Evolutionary conservation across 2,329 filamentous ascomycete genomes (phyloP).

Genomic region (Fusarium decemcellulare): DNA sequence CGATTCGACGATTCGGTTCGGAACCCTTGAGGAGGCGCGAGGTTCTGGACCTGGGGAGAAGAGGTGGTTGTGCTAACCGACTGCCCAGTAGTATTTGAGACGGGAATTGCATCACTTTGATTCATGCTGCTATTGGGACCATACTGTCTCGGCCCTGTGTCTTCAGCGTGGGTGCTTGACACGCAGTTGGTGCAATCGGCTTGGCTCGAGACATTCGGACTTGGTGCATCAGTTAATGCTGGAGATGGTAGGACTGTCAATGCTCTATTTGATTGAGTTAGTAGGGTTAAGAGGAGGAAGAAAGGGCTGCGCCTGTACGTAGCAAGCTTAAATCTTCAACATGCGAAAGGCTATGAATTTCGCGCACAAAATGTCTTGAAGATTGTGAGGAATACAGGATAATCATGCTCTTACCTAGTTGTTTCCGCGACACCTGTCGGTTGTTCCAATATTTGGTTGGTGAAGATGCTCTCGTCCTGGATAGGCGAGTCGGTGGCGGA

Average conservation of each 20-base stretch:
- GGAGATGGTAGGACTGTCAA: constrained; percentile 70
- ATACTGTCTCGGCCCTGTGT: constrained; percentile 14
- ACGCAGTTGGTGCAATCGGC: constrained; percentile 52
- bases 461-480: constrained; percentile 25
- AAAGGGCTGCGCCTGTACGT: constrained; percentile 1
- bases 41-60: constrained; percentile 9
- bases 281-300: constrained; percentile 13
- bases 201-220: constrained; percentile 57
- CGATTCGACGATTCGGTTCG: constrained; percentile 8
- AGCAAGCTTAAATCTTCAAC: neutral
- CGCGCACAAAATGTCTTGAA: neutral
- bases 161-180: constrained; percentile 27
- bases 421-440: constrained; percentile 19
- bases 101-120: constrained; percentile 17
- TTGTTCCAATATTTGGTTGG: constrained; percentile 25
- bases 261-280: constrained; percentile 36
- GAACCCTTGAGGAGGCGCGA: constrained; percentile 5
- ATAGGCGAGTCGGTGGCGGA: constrained; percentile 19
- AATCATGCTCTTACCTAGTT: constrained; percentile 25
- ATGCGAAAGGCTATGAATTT: no score
- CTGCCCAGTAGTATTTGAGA: constrained; percentile 17
- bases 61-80: constrained; percentile 3
- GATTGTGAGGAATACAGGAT: neutral
- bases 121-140: constrained; percentile 23
- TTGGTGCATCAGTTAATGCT: constrained; percentile 73